phyloP scores from a whole-genome alignment of 176 grass and related monocot genomes.

The Oryza coarctata region DNA sequence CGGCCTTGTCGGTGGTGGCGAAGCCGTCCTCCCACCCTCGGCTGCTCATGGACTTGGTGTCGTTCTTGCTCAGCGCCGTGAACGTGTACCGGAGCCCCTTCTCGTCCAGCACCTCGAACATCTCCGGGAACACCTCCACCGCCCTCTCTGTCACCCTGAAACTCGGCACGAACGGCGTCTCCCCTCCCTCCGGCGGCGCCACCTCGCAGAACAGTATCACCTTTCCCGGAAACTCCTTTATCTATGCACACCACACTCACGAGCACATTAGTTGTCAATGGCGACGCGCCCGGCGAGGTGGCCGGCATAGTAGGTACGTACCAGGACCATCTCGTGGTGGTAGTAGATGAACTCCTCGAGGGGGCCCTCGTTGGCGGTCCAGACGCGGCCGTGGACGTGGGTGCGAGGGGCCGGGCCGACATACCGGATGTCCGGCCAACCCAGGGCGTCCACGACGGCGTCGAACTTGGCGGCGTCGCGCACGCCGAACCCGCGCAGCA shows the following conservation, averaged over 20 bases:
- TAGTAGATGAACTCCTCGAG: slow-evolving; percentile 69
- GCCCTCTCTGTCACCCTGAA: slow-evolving; percentile 62
- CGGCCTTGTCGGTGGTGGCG: slow-evolving; percentile 48
- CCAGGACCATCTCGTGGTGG: slow-evolving; percentile 68
- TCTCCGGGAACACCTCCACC: slow-evolving; percentile 56
- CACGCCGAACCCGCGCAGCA: slow-evolving; percentile 57
- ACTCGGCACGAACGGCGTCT: slow-evolving; percentile 72
- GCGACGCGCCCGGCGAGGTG: no score
- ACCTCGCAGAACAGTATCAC: slow-evolving; percentile 64
- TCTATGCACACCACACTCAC: neutral
- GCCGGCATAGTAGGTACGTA: neutral
- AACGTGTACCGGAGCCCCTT: slow-evolving; percentile 57
- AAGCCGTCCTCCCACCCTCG: slow-evolving; percentile 75
- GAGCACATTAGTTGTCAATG: no score
- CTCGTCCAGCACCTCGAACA: slow-evolving; percentile 53
- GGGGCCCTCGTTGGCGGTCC: slow-evolving; percentile 67
- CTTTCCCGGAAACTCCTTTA: slow-evolving; percentile 44
- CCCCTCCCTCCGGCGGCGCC: slow-evolving; percentile 55
- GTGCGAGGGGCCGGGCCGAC: slow-evolving; percentile 58
- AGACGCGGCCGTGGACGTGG: slow-evolving; percentile 60
- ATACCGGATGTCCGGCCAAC: slow-evolving; percentile 67
- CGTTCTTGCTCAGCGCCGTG: slow-evolving; percentile 61
- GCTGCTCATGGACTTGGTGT: slow-evolving; percentile 64
- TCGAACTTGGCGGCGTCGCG: slow-evolving; percentile 47
- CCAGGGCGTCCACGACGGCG: slow-evolving; percentile 51